Conservation (phyloP, 257 asterid species). For the Przewalskia tangutica region DNA sequence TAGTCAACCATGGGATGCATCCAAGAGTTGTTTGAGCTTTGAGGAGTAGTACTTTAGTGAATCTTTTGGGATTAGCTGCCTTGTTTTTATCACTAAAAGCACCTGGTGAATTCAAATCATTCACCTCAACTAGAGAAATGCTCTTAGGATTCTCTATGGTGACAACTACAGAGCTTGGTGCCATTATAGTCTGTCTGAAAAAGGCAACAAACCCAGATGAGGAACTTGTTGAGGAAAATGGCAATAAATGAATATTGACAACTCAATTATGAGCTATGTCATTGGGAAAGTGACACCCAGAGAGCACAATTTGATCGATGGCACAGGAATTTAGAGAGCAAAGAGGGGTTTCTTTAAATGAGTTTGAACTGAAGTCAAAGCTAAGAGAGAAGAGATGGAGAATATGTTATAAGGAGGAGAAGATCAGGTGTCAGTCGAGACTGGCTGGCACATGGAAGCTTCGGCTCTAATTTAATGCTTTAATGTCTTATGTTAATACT, state of each 20-base stretch:
- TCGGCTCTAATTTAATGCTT: conserved; percentile 14
- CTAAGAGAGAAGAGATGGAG: conserved; percentile 6
- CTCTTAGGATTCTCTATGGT: conserved; percentile 55
- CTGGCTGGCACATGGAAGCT: conserved; percentile 35
- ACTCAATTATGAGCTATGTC: conserved; percentile 2
- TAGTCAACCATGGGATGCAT: conserved; percentile 54
- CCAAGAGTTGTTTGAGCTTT: conserved; percentile 54
- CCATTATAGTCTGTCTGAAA: conserved; percentile 28
- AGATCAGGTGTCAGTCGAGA: conserved; percentile 22
- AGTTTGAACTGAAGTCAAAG: conserved; percentile 20
- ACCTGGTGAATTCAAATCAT: conserved; percentile 19
- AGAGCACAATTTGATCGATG: neutral
- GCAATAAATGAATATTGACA: neutral
- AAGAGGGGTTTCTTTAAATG: conserved; percentile 4
- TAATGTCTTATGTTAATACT: too few species aligned
- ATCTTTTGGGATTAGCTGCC: conserved; percentile 50
- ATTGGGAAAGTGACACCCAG: neutral
- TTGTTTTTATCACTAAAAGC: conserved; percentile 52
- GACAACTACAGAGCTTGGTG: conserved; percentile 66
- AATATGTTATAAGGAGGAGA: conserved; percentile 15
- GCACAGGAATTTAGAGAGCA: conserved; percentile 13
- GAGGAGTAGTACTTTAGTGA: conserved; percentile 54
- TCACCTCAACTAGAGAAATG: conserved; percentile 40
- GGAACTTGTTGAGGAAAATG: conserved; percentile 12
- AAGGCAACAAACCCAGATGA: conserved; percentile 15